Base-by-base conservation (phyloP, 2,329 filamentous ascomycete genomes). In the Microdochium trichocladiopsis region DNA sequence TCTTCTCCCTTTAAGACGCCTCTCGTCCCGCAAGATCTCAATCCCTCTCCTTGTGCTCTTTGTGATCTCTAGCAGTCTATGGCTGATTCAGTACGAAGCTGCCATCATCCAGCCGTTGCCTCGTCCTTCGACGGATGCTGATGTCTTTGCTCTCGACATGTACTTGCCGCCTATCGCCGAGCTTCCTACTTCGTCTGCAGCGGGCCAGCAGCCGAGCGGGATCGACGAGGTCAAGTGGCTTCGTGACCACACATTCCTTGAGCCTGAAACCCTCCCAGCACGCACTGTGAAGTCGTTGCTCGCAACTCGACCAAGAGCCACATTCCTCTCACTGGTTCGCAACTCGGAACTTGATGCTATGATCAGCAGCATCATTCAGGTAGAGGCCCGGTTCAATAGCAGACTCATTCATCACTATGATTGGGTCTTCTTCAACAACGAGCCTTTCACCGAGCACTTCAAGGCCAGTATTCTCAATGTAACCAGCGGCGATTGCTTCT, bases 371-470 rank as follows among this genome's bases (percentile, higher is more conserved):
- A 90, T 95, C 75, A 69, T 70, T 25, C 87, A 95, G 62, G 70
- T 91, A 48, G 87, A 91, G 66, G 72, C 79, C 52, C 87, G 84
- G 10, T 95, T 89, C 85, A 95, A 95, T 64, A 72, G 74, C 63
- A 90, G 89, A 57, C 87, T 50, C n/a, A 64, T 57, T 8, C 64
- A 90, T 73, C 87, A 87, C 61, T 95, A 95, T 63, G 87, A 90
- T 47, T 95, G 90, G 87, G 86, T 88, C 43, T 93, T 95, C 72
- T 90, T 94, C 77, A 94, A 92, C 68, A 84, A 90, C 61, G 80
- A 86, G 50, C 83, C 85, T 3, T 91, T 95, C 64, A 85, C 84
- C 3, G 82, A 88, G 9, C 82, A 87, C 54, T 95, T 95, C 74
- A 92, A 88, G 65, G 71, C 72, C 33, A 72, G 74, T 53, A 90